Conservation (phyloP, 345 rosid species). For the Salix dunnii region DNA sequence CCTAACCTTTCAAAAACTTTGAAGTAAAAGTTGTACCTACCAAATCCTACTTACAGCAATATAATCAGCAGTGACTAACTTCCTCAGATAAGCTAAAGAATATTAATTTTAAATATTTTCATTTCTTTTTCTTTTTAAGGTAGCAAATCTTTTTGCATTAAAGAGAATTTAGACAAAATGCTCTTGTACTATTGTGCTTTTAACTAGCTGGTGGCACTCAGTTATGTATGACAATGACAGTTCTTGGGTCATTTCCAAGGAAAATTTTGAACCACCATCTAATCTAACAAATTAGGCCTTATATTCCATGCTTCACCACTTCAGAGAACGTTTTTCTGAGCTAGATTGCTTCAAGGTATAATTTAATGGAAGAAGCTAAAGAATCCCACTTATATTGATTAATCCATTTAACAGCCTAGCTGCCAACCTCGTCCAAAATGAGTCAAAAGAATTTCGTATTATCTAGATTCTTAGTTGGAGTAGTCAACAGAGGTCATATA, state of each 20-base stretch:
- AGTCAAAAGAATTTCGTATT: not conserved
- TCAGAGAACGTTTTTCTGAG: not conserved
- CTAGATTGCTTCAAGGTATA: not conserved
- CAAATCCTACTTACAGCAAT: not conserved
- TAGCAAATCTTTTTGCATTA: not conserved
- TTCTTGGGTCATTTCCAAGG: not conserved
- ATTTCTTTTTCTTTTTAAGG: not conserved
- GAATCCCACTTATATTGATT: not conserved
- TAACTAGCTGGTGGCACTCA: not conserved
- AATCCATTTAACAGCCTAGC: not conserved
- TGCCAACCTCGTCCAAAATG: not conserved
- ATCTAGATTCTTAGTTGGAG: not conserved
- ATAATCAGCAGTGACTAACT: not conserved
- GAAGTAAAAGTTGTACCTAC: not conserved
- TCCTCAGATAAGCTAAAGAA: not conserved
- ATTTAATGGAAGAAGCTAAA: not conserved
- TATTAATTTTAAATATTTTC: not conserved
- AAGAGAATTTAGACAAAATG: not conserved
- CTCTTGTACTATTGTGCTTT: not conserved
- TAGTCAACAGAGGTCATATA: not conserved
- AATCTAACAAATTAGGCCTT: not conserved
- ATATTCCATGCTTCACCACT: constrained; percentile 11
- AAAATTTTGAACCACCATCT: not conserved
- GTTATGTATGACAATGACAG: not conserved
- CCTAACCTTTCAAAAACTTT: not conserved